A percentile compares a stretch with the other conserved stretches of the same genome.
These are phyloP conservation scores for Leccinum pachyderme DNA, from an alignment of 1,284 basidiomycete species.

Conservation along the genomic window DNA sequence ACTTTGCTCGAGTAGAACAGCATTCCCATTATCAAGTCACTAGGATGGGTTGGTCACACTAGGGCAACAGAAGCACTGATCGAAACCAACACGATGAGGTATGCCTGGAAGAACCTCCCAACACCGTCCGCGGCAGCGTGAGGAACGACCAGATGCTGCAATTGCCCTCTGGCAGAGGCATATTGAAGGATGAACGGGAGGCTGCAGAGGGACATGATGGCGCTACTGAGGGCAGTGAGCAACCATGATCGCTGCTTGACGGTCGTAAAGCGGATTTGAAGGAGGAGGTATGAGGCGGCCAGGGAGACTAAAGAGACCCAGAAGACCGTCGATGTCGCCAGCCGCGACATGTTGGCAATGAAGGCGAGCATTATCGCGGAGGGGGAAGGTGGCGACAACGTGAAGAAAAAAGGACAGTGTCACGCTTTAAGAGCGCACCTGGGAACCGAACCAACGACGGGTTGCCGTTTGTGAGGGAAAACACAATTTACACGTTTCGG, in stretches of 20 bases:
- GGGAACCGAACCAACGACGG: conserved; percentile 19
- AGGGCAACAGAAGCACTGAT: conserved; percentile 9
- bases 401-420: conserved; percentile 13
- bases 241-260: conserved; percentile 53
- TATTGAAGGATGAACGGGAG: conserved; percentile 49
- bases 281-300: conserved; percentile 34
- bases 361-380: conserved; percentile 23
- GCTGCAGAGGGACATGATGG: conserved; percentile 43
- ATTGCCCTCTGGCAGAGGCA: conserved; percentile 33
- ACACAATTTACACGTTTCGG: conserved; percentile 23
- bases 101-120: conserved; percentile 47
- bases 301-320: conserved; percentile 27
- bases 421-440: conserved; percentile 22
- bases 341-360: conserved; percentile 11
- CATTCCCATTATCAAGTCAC: conserved; percentile 39
- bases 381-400: conserved; percentile 19
- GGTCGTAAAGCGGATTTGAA: conserved; percentile 36
- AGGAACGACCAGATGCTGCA: conserved; percentile 27
- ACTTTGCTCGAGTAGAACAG: conserved; percentile 44
- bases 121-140: conserved; percentile 25
- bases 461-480: conserved; percentile 9
- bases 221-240: conserved; percentile 46
- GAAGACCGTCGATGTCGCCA: conserved; percentile 26
- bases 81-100: conserved; percentile 41
- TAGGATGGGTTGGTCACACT: conserved; percentile 24